Evolutionary conservation across 768 basidiomycete genomes (phyloP).

Genomic region (Lepiota brunneoincarnata): DNA sequence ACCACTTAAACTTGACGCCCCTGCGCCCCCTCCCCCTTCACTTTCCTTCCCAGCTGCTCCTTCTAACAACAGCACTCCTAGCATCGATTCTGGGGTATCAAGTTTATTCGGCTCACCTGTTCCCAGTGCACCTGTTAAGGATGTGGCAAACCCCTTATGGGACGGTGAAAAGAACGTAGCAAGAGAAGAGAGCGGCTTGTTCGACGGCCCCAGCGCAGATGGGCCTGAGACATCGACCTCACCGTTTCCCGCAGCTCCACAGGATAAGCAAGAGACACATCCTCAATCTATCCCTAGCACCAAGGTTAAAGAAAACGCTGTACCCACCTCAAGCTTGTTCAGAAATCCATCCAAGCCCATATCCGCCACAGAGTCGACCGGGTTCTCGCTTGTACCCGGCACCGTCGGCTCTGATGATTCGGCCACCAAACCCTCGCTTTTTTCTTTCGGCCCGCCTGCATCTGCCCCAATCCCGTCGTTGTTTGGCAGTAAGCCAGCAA

Average conservation of each 20-base stretch:
- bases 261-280: background rate
- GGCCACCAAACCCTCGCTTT: slow-evolving; percentile 7
- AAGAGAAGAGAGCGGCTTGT: background rate
- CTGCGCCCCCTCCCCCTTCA: slow-evolving; percentile 9
- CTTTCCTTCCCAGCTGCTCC: slow-evolving; percentile 11
- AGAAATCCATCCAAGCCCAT: background rate
- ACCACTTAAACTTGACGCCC: background rate
- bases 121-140: slow-evolving; percentile 30
- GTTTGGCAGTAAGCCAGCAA: slow-evolving; percentile 1
- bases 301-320: background rate
- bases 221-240: slow-evolving; percentile 2
- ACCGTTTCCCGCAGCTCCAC: slow-evolving; percentile 3
- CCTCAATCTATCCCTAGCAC: background rate
- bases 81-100: background rate
- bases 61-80: slow-evolving; percentile 12
- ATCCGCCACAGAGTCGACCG: background rate
- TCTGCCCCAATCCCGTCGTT: background rate
- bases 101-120: slow-evolving; percentile 15
- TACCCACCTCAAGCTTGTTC: background rate
- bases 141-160: slow-evolving; percentile 42
- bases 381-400: background rate
- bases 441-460: slow-evolving; percentile 18
- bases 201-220: background rate
- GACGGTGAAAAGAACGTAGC: slow-evolving; percentile 31
- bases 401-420: background rate